Evolutionary conservation across 2,329 filamentous ascomycete genomes (phyloP).

Genomic region (Drechslera avenae): DNA sequence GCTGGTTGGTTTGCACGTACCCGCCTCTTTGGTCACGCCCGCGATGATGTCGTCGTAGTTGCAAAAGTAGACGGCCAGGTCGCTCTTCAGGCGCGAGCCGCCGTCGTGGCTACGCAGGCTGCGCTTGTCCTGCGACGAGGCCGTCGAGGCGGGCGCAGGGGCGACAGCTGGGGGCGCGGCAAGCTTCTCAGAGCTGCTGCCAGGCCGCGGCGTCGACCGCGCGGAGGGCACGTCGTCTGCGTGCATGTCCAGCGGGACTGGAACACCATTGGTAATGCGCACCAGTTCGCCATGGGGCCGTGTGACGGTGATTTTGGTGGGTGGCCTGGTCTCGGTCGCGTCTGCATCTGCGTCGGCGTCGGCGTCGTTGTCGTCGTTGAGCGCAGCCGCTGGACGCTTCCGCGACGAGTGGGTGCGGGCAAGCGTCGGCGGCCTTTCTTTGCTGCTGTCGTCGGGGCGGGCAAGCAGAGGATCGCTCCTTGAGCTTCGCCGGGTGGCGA

Average conservation of each 20-base stretch:
- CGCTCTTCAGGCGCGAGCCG: slow-evolving; percentile 84
- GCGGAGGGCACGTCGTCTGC: slow-evolving; percentile 39
- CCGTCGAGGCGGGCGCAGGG: slow-evolving; percentile 25
- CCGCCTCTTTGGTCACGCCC: slow-evolving; percentile 76
- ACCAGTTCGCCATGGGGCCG: slow-evolving; percentile 51
- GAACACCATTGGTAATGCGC: slow-evolving; percentile 52
- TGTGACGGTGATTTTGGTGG: slow-evolving; percentile 51
- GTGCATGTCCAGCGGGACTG: slow-evolving; percentile 39
- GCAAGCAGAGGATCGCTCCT: slow-evolving; percentile 30
- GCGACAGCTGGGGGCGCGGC: slow-evolving; percentile 19
- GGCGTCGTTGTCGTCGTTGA: background rate
- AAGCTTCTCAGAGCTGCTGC: slow-evolving; percentile 34
- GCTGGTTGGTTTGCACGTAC: slow-evolving; percentile 62
- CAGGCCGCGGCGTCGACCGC: slow-evolving; percentile 37
- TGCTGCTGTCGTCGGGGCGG: slow-evolving; percentile 28
- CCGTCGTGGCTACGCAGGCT: slow-evolving; percentile 85
- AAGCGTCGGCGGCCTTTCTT: slow-evolving; percentile 19
- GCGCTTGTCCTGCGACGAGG: slow-evolving; percentile 62
- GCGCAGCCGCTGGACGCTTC: slow-evolving; percentile 39
- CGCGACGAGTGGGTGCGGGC: slow-evolving; percentile 30
- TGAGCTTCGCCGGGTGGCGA: slow-evolving; percentile 37
- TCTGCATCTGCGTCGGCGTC: slow-evolving; percentile 11
- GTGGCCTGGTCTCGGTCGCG: slow-evolving; percentile 44
- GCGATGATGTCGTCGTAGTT: slow-evolving; percentile 95
- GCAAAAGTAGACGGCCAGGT: slow-evolving; percentile 86